A percentile compares a stretch with the other conserved stretches of the same genome.
These are phyloP conservation scores for Suhomyces kunorum DNA, from an alignment of 1,139 yeast genomes.

Conservation along the genomic window DNA sequence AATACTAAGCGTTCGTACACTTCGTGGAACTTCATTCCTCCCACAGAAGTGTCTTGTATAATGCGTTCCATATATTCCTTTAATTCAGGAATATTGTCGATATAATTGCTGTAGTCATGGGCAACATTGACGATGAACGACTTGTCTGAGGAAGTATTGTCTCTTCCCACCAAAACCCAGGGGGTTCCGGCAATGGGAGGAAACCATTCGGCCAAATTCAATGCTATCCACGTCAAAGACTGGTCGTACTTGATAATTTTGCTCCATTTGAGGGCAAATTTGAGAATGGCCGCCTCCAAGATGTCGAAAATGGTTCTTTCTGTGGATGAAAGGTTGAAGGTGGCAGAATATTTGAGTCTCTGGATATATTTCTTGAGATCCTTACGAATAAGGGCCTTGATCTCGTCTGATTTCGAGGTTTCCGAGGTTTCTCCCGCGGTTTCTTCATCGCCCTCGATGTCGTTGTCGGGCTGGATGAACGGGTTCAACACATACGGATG, in stretches of 20 bases:
- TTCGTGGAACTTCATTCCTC: slow-evolving; percentile 58
- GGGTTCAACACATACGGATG: slow-evolving; percentile 87
- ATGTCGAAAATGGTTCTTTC: slow-evolving; percentile 58
- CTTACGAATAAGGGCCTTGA: slow-evolving; percentile 40
- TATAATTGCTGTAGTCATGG: slow-evolving; percentile 51
- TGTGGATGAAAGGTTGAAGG: slow-evolving; percentile 28
- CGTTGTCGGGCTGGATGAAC: slow-evolving; percentile 58
- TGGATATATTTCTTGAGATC: slow-evolving; percentile 58
- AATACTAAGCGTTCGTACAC: slow-evolving; percentile 75
- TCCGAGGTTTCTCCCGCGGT: slow-evolving; percentile 16
- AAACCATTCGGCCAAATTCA: slow-evolving; percentile 87
- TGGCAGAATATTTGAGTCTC: slow-evolving; percentile 29
- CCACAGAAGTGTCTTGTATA: slow-evolving; percentile 29
- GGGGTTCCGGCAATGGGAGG: slow-evolving; percentile 58
- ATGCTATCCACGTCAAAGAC: slow-evolving; percentile 84
- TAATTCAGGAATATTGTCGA: slow-evolving; percentile 36
- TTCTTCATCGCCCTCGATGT: slow-evolving; percentile 15
- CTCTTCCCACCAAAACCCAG: slow-evolving; percentile 49
- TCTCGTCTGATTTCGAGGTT: slow-evolving; percentile 21
- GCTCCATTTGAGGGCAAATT: slow-evolving; percentile 79
- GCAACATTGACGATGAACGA: slow-evolving; percentile 41
- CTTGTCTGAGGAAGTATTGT: slow-evolving; percentile 25
- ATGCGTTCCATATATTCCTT: slow-evolving; percentile 28
- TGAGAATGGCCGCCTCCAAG: slow-evolving; percentile 60
- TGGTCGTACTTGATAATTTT: slow-evolving; percentile 73